Evolutionary conservation across 345 rosid species (phyloP).

Genomic region (Lepidium aucheri): DNA sequence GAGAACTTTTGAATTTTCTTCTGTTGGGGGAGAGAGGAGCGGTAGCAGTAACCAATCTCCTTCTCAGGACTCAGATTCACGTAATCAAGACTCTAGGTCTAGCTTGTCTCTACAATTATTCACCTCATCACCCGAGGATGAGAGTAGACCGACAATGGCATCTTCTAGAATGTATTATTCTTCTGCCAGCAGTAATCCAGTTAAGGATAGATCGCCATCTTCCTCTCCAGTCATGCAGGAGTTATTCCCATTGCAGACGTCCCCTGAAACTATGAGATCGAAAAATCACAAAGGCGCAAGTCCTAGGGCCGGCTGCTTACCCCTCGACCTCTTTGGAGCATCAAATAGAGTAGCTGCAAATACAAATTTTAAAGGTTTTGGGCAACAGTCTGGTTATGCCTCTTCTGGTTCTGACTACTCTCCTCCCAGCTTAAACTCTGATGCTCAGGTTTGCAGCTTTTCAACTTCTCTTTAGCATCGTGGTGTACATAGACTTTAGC

Average conservation of each 20-base stretch:
- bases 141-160: conserved; percentile 54
- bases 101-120: conserved; percentile 67
- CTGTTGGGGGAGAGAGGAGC: conserved; percentile 44
- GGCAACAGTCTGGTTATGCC: conserved; percentile 57
- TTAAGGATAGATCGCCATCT: conserved; percentile 61
- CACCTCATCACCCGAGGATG: conserved; percentile 59
- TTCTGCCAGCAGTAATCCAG: conserved; percentile 83
- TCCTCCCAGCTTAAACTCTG: conserved; percentile 68
- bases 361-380: conserved; percentile 33
- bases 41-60: conserved; percentile 58
- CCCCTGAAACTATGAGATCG: conserved; percentile 41
- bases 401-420: conserved; percentile 88
- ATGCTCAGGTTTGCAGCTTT: conserved; percentile 47
- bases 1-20: conserved; percentile 38
- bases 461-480: background rate
- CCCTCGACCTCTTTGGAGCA: conserved; percentile 66
- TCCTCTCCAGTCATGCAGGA: conserved; percentile 70
- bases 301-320: conserved; percentile 33
- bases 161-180: conserved; percentile 75
- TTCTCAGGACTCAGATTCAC: conserved; percentile 62
- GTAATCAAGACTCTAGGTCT: conserved; percentile 38
- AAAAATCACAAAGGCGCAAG: conserved; percentile 31
- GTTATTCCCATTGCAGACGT: conserved; percentile 61
- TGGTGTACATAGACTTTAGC: too few species aligned
- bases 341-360: conserved; percentile 33